phyloP scores from a whole-genome alignment of 129 eudicot genomes.

The Mikania micrantha region DNA sequence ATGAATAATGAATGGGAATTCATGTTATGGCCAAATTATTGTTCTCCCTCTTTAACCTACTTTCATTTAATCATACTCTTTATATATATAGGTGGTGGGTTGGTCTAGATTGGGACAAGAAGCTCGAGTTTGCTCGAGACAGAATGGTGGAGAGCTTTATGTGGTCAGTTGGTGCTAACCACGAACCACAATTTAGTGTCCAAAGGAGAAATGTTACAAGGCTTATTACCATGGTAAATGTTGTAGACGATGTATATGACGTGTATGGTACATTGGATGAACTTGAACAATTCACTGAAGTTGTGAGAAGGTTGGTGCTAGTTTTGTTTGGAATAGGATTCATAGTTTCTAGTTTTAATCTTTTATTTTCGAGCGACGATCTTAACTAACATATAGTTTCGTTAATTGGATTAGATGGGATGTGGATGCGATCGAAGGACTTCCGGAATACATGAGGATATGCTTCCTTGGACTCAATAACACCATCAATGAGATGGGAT shows the following conservation, averaged over 20 bases:
- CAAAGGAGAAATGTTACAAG: conserved; percentile 22
- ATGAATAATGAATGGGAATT: not conserved
- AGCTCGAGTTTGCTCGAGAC: conserved; percentile 36
- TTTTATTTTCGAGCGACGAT: not conserved
- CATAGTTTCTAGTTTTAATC: not conserved
- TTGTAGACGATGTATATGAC: conserved; percentile 20
- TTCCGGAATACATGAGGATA: conserved; percentile 50
- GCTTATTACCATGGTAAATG: conserved; percentile 14
- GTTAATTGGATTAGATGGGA: conserved; percentile 42
- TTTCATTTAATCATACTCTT: not conserved
- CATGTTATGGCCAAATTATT: not conserved
- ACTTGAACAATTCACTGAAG: conserved; percentile 28
- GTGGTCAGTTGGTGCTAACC: not conserved
- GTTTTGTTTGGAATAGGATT: not conserved
- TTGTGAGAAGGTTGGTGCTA: conserved; percentile 31
- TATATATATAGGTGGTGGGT: conserved; percentile 37
- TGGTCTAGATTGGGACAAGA: conserved; percentile 13
- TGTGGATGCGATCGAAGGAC: conserved; percentile 32
- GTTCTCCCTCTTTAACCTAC: not conserved
- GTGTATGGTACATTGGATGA: conserved; percentile 39
- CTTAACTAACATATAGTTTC: not conserved
- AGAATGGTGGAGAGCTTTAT: conserved; percentile 31
- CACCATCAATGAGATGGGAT: conserved; percentile 45
- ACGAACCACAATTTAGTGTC: conserved; percentile 17
- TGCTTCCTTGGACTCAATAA: conserved; percentile 49